A percentile compares a stretch with the other conserved stretches of the same genome.
Conservation (phyloP, 164 flowering plant species). For the Umbilicus rupestris region DNA sequence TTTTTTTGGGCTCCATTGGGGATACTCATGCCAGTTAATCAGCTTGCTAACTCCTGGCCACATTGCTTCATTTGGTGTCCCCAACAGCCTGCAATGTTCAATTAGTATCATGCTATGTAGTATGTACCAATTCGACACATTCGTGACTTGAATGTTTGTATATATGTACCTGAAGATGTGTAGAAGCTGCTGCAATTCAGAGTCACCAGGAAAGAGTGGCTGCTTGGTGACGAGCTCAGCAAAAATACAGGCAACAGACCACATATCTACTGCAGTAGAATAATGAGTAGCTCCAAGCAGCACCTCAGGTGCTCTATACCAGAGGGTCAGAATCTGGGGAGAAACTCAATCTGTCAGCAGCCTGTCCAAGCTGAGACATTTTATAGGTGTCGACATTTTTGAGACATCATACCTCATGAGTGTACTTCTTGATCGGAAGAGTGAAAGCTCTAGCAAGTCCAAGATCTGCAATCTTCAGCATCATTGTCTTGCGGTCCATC, state of each 20-base stretch:
- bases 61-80: slow-evolving; percentile 75
- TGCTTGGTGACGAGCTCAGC: slow-evolving; percentile 81
- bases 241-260: slow-evolving; percentile 94
- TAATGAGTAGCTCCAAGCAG: slow-evolving; percentile 63
- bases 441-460: slow-evolving; percentile 81
- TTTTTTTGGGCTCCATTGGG: slow-evolving; percentile 67
- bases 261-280: slow-evolving; percentile 78
- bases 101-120: too few species aligned
- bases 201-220: slow-evolving; percentile 82
- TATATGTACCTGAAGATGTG: slow-evolving; percentile 83
- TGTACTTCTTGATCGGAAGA: slow-evolving; percentile 79
- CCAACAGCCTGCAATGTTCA: too few species aligned
- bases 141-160: too few species aligned
- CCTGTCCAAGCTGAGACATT: neutral
- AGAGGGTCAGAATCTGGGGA: slow-evolving; percentile 65
- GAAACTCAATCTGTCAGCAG: neutral
- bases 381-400: too few species aligned
- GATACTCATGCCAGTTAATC: slow-evolving; percentile 81
- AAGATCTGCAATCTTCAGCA: slow-evolving; percentile 89
- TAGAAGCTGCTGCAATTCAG: slow-evolving; percentile 84
- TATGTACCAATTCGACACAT: too few species aligned
- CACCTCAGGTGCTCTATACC: slow-evolving; percentile 76
- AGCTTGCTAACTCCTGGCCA: slow-evolving; percentile 90
- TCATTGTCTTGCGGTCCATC: slow-evolving; percentile 69
- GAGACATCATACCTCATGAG: slow-evolving; percentile 60